Conservation (phyloP, 345 rosid genomes). For the Salix dunnii region DNA sequence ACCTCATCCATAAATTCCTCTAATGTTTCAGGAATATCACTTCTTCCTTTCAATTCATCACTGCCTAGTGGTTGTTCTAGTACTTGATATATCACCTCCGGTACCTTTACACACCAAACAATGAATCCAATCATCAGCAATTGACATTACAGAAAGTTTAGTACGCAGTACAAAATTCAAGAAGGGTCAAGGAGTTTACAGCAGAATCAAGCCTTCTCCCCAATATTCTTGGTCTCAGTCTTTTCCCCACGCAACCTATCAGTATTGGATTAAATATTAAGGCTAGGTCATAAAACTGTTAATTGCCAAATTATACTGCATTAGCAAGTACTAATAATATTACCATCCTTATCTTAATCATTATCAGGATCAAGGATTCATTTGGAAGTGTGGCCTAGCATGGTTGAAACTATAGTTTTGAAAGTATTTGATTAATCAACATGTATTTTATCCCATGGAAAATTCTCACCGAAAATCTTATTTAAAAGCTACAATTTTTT, state of each 20-base stretch:
- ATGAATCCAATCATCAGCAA: background rate
- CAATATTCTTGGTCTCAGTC: constrained; percentile 67
- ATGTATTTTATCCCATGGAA: too few relatives aligned
- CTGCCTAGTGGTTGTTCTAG: constrained; percentile 54
- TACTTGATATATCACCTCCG: constrained; percentile 72
- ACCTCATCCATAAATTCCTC: constrained; percentile 71
- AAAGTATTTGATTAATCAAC: too few relatives aligned
- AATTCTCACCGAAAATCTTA: too few relatives aligned
- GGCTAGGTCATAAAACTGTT: background rate
- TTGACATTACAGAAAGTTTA: too few relatives aligned
- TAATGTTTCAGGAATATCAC: constrained; percentile 73
- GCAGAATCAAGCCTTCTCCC: constrained; percentile 59
- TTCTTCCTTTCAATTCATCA: constrained; percentile 68
- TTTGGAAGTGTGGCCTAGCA: too few relatives aligned
- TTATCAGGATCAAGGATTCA: too few relatives aligned
- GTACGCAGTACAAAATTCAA: background rate
- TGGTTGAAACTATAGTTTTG: too few relatives aligned
- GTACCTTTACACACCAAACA: constrained; percentile 50
- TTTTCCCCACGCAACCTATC: constrained; percentile 90
- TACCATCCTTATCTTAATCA: background rate
- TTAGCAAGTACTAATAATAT: background rate
- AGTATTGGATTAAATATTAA: background rate
- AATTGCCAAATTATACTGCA: background rate
- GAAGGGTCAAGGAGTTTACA: constrained; percentile 38
- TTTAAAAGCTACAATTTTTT: too few relatives aligned